phyloP scores from a whole-genome alignment of 78 protist species.

The Guillardia theta region DNA sequence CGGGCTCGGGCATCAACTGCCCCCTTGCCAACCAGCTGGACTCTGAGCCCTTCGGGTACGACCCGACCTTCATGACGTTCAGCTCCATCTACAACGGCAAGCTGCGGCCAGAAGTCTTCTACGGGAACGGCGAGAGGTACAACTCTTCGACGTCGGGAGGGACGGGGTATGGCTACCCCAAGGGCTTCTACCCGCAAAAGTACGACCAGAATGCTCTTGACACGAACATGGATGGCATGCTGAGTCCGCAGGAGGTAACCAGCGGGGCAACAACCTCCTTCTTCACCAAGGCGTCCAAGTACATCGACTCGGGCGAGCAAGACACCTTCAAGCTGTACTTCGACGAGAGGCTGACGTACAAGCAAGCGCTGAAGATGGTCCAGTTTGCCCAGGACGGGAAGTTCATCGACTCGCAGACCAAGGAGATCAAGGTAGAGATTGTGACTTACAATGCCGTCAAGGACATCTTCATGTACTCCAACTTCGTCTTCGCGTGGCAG shows the following conservation, averaged over 20 bases:
- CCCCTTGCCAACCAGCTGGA: background rate
- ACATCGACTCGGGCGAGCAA: too few species aligned
- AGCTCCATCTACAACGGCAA: conserved; percentile 8
- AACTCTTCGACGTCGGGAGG: background rate
- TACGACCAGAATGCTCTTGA: background rate
- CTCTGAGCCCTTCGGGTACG: background rate
- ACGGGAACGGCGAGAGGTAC: background rate
- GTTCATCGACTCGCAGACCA: background rate
- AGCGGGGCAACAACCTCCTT: too few species aligned
- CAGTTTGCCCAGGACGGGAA: background rate
- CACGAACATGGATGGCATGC: background rate
- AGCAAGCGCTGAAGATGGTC: background rate
- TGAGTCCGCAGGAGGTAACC: too few species aligned
- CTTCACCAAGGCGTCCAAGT: too few species aligned
- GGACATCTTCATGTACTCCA: background rate
- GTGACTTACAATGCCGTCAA: background rate
- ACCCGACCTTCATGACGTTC: conserved; percentile 20
- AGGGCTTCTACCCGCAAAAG: background rate
- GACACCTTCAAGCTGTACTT: background rate
- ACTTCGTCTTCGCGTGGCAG: background rate
- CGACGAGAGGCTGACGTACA: background rate
- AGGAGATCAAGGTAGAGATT: background rate
- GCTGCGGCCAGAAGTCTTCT: background rate
- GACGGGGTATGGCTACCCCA: background rate
- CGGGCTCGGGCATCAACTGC: background rate